Evolutionary conservation across 345 rosid species (phyloP).

Genomic region (Acer negundo): DNA sequence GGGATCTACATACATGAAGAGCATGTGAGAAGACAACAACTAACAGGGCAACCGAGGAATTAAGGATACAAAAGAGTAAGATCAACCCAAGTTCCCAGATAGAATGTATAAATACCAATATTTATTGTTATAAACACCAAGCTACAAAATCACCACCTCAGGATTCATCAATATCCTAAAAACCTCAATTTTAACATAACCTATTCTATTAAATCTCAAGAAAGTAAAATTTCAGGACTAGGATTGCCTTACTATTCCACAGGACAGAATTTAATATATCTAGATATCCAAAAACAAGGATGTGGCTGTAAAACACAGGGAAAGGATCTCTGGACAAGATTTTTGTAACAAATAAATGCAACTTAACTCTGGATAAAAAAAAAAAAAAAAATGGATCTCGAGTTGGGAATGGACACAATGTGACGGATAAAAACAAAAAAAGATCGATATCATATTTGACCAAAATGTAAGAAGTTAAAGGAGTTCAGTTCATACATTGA

Average conservation of each 20-base stretch:
- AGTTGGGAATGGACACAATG: background rate
- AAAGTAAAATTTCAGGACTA: background rate
- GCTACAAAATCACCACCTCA: background rate
- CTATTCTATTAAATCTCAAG: background rate
- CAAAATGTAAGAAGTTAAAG: background rate
- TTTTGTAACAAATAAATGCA: background rate
- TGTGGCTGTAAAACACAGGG: background rate
- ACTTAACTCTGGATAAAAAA: background rate
- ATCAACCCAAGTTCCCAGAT: background rate
- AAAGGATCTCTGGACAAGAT: background rate
- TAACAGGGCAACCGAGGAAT: background rate
- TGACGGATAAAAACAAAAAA: background rate
- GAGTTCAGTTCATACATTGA: slow-evolving; percentile 53
- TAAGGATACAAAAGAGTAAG: background rate
- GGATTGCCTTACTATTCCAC: background rate
- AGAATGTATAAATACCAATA: background rate
- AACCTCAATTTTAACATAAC: background rate
- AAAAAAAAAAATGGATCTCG: background rate
- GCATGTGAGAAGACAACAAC: background rate
- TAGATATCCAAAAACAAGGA: background rate
- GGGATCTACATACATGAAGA: slow-evolving; percentile 19
- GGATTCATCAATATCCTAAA: background rate
- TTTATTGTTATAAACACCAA: background rate
- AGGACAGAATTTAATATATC: background rate
- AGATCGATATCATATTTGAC: background rate